Evolutionary conservation across 331 rosid species (phyloP).

Genomic region (Rhamnella rubrinervis): DNA sequence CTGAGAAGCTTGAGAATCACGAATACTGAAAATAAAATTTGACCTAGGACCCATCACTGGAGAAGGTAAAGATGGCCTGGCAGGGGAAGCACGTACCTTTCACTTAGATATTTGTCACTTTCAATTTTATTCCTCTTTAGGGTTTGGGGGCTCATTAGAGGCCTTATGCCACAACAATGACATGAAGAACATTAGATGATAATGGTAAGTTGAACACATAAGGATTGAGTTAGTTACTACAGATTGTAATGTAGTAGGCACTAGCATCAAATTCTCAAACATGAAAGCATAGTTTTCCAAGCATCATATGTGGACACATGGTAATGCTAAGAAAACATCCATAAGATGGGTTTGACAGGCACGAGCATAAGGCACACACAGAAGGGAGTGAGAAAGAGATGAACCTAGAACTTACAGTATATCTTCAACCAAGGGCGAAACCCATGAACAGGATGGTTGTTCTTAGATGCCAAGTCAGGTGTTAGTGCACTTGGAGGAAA

Average conservation of each 20-base stretch:
- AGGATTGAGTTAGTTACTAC: not conserved
- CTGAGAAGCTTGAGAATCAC: constrained; percentile 39
- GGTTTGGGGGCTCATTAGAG: not conserved
- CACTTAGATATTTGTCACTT: not conserved
- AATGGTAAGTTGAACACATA: too few species aligned
- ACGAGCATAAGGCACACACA: not conserved
- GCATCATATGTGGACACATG: constrained; percentile 14
- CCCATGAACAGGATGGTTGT: constrained; percentile 31
- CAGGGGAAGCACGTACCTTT: constrained; percentile 24
- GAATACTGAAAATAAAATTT: constrained; percentile 36
- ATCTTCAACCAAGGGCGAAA: constrained; percentile 32
- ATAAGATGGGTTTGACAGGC: constrained; percentile 1
- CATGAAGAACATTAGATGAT: constrained; percentile 9
- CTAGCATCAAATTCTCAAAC: not conserved
- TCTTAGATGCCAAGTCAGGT: constrained; percentile 30
- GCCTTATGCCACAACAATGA: not conserved
- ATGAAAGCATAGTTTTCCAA: constrained; percentile 11
- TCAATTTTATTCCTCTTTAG: not conserved
- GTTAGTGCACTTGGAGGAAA: constrained; percentile 29
- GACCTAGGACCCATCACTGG: constrained; percentile 39
- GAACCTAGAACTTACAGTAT: constrained; percentile 40
- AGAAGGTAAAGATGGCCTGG: constrained; percentile 68
- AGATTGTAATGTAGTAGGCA: not conserved
- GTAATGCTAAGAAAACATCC: constrained; percentile 7
- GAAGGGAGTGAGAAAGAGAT: not conserved